Evolutionary conservation across 768 basidiomycete species (phyloP).

Genomic region (Leccinum uliginosum): DNA sequence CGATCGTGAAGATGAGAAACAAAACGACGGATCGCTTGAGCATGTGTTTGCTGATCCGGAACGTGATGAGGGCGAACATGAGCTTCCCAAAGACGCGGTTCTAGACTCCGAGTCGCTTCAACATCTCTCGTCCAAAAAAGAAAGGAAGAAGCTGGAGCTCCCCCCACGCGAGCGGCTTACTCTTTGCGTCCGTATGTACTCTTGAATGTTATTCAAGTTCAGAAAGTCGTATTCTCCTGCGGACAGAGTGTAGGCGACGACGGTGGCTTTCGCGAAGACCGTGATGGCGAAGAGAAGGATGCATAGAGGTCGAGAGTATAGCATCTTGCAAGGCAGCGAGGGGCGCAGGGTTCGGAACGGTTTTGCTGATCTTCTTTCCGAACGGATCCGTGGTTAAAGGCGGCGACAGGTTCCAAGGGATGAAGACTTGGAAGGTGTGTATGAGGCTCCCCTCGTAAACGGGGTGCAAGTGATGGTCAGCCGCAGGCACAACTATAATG

Average conservation of each 20-base stretch:
- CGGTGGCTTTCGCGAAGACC: conserved; percentile 20
- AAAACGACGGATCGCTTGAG: conserved; percentile 27
- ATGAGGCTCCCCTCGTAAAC: neutral
- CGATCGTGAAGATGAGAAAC: conserved; percentile 28
- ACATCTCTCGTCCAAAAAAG: neutral
- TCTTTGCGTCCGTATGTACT: conserved; percentile 17
- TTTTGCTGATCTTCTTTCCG: neutral
- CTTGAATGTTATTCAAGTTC: conserved; percentile 14
- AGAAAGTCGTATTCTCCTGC: conserved; percentile 16
- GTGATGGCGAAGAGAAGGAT: conserved; percentile 10
- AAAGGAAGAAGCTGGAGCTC: neutral
- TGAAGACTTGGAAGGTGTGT: neutral
- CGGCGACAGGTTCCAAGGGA: neutral
- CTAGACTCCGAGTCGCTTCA: conserved; percentile 4
- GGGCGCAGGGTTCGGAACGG: neutral
- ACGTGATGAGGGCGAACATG: conserved; percentile 24
- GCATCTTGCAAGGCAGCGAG: conserved; percentile 13
- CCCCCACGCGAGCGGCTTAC: conserved; percentile 5
- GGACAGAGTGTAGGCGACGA: conserved; percentile 19
- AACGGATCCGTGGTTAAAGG: neutral
- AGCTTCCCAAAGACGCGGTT: conserved; percentile 21
- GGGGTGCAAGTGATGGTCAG: conserved; percentile 3
- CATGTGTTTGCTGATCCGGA: conserved; percentile 26
- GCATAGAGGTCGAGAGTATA: conserved; percentile 9
- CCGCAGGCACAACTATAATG: conserved; percentile 10